Base-by-base conservation (phyloP, 169 alveolate species). In the Cyclospora cayetanensis region DNA sequence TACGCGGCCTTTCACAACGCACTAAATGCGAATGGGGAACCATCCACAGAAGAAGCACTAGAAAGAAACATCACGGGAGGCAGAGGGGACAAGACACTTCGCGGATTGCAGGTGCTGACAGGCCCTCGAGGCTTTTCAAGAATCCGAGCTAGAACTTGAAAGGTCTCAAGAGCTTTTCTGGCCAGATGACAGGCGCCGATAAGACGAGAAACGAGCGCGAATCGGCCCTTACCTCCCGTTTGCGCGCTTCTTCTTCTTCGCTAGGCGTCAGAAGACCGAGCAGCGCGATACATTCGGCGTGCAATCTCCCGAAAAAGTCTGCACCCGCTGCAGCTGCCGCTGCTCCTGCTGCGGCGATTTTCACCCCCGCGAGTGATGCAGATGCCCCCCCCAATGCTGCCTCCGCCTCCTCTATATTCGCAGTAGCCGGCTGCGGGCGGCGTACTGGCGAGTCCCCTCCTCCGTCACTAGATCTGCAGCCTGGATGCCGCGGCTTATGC, bases 331-430 rank as follows among this genome's bases (percentile, higher is more conserved):
- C 76, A 29, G 76, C 90, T 52, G 90, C 76, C 53, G 90, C 90
- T 50, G 90, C 90, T 53, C 63, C 90, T n/a, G 90, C 90, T 31
- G 90, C 90, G 2, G 90, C 90, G 29, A 34, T 76, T n/a, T n/a
- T n/a, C n/a, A n/a, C n/a, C n/a, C n/a, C n/a, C n/a, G n/a, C n/a
- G n/a, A n/a, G n/a, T n/a, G n/a, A n/a, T 3, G 55, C 76, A 31
- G 72, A 72, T 22, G 50, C 90, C 9, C 63, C 70, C 9, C 39
- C 53, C 39, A 43, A 43, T 31, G 90, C 90, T 80, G 9, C 29
- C 39, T 72, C 55, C 53, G 72, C 55, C n/a, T 39, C 76, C 42
- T 25, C 43, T 0, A n/a, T n/a, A n/a, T n/a, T n/a, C n/a, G n/a
- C n/a, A n/a, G n/a, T n/a, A n/a, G n/a, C n/a, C n/a, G n/a, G n/a